A percentile compares a stretch with the other conserved stretches of the same genome.
These are phyloP conservation scores for Saturnispora diversa DNA, from an alignment of 805 yeast genomes.

Conservation along the genomic window DNA sequence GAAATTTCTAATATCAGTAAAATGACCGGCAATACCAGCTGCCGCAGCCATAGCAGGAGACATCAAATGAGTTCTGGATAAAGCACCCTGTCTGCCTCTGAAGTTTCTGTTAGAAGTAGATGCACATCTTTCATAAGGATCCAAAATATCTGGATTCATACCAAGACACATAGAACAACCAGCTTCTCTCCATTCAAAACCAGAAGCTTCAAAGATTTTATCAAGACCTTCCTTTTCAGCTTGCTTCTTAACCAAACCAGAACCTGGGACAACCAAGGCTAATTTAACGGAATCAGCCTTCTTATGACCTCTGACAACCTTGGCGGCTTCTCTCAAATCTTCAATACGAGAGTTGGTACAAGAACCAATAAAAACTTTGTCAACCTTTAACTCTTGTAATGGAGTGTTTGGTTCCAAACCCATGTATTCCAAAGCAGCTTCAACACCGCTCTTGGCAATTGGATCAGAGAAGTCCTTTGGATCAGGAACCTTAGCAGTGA, in stretches of 20 bases:
- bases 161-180: slow-evolving; percentile 99
- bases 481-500: slow-evolving; percentile 84
- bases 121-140: slow-evolving; percentile 96
- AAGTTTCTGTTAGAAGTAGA: slow-evolving; percentile 98
- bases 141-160: slow-evolving; percentile 96
- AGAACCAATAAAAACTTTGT: slow-evolving; percentile 95
- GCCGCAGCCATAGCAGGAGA: slow-evolving; percentile 99
- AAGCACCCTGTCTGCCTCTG: slow-evolving; percentile 98
- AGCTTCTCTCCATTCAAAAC: slow-evolving; percentile 98
- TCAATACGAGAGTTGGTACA: slow-evolving; percentile 98
- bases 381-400: slow-evolving; percentile 64
- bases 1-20: slow-evolving; percentile 83
- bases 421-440: slow-evolving; percentile 86
- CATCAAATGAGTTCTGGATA: slow-evolving; percentile 93
- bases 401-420: slow-evolving; percentile 82
- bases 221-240: slow-evolving; percentile 95
- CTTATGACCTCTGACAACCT: slow-evolving; percentile 81
- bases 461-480: slow-evolving; percentile 70
- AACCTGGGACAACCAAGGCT: slow-evolving; percentile 94
- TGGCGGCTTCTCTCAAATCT: slow-evolving; percentile 93
- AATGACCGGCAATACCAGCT: slow-evolving; percentile 86
- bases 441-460: slow-evolving; percentile 73
- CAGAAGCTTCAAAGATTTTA: slow-evolving; percentile 83
- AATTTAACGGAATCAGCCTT: slow-evolving; percentile 73
- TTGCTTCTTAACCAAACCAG: slow-evolving; percentile 87